Base-by-base conservation (phyloP, 306 rosid genomes). In the Castanea mollissima region DNA sequence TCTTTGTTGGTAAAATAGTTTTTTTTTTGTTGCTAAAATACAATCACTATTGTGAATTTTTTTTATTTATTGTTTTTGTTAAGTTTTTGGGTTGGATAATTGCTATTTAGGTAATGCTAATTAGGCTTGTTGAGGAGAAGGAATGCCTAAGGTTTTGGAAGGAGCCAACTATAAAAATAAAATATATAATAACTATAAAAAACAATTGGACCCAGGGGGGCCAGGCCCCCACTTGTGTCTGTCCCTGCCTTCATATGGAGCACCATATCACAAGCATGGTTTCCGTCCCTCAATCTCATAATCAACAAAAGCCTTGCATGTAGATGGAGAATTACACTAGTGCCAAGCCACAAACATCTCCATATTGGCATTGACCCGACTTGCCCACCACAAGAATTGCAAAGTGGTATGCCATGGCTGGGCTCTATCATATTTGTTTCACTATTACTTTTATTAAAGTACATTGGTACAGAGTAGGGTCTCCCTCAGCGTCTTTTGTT, bases 281-380 rank as follows among this genome's bases (percentile, higher is more conserved):
- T 86, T 91, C 14, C 93, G 88, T 6, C 96, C 99, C 84, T 91
- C 99, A 85, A 86, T 63, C 82, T 95, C 99, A 63, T 69, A 83
- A 73, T 87, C 86, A 69, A 95, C 80, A 49, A 98, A 95, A 78
- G 93, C 81, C 83, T 86, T 95, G 81, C 54, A 12, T 49, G 54
- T 98, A 93, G 74, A 95, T 82, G 15, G 94, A 96, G 76, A 87
- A 91, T 81, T 86, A 68, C 99, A 95, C 27, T 88, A 91, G 54
- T 91, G 97, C 74, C 99, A 95, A 57, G 93, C 98, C 83, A 92
- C 92, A 74, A 95, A 91, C 59, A 84, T 81, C 71, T 95, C 92
- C 5, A 6, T 34, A 34, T 44, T 44, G 51, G 13, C 51, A 11
- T 44, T 44, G 51, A 44, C 51, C 3, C 96, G 77, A 83, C 86